A percentile compares a stretch with the other conserved stretches of the same genome.
Evolutionary conservation across 306 rosid genomes (phyloP).

Genomic region (Cercis canadensis): DNA sequence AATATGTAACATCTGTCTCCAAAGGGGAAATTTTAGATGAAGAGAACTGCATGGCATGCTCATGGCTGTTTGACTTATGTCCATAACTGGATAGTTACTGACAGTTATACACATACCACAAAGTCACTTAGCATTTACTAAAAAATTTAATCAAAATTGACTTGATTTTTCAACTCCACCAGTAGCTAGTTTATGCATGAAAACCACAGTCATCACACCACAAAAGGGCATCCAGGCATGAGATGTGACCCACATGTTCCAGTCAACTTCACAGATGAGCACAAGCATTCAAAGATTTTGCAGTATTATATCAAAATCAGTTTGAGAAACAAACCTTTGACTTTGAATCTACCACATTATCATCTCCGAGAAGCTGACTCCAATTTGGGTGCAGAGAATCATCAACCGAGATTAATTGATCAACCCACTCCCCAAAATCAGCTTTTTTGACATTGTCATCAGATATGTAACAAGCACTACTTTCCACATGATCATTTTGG

Average conservation of each 20-base stretch:
- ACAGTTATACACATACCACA: not conserved
- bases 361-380: constrained; percentile 70
- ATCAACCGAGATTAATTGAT: constrained; percentile 67
- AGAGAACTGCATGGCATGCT: not conserved
- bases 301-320: constrained; percentile 30
- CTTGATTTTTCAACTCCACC: constrained; percentile 27
- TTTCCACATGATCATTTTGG: constrained; percentile 65
- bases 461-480: constrained; percentile 45
- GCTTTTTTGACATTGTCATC: constrained; percentile 57
- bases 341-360: constrained; percentile 53
- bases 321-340: constrained; percentile 58
- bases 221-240: constrained; percentile 25
- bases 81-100: constrained; percentile 8
- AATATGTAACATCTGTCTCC: not conserved
- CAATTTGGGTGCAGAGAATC: constrained; percentile 66
- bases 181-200: constrained; percentile 21
- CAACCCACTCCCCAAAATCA: constrained; percentile 80
- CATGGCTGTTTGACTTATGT: not conserved
- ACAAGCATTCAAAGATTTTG: constrained; percentile 1
- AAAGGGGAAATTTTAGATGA: not conserved
- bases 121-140: constrained; percentile 13
- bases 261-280: constrained; percentile 13
- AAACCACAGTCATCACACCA: constrained; percentile 31
- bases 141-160: constrained; percentile 23
- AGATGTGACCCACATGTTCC: constrained; percentile 25